Base-by-base conservation (phyloP, 139 green algal genomes). In the Mychonastes homosphaera region DNA sequence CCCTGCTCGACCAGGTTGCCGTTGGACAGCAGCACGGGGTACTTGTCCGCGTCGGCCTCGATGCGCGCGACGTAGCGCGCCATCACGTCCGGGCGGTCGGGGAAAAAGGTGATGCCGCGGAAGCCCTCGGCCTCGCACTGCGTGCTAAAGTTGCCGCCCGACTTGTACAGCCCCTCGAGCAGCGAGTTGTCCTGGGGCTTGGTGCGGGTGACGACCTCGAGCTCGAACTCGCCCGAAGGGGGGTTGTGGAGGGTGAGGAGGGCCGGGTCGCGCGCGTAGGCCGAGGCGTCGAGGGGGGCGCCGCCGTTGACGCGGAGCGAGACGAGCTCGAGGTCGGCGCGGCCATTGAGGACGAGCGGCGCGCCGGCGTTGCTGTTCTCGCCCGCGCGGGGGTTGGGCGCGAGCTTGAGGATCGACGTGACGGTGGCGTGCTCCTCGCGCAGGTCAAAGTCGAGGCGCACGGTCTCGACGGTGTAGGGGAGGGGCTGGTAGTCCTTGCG, bases 111-210 rank as follows among this genome's bases (percentile, higher is more conserved):
- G 70, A 99, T 99, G 53, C 83, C 79, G 7, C 92, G 74, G 82
- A 98, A 99, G 36, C 92, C 92, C 73, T 98, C 87, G 3, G 92
- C 92, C 74, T 99, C 92, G 63, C 92, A 99, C 81, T 97, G 78
- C 21, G 92, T 93, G 84, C 85, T 96, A 76, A 90, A 99, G 75
- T 95, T 99, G 48, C 91, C 90, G 28, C 76, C 74, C 4, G 69
- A 84, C 71, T 94, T 94, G 82, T 97, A 97, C 53, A 97, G 79
- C 1, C 92, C 92, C 71, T 98, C 92, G 54, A 99, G 80, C 34
- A 71, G 59, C 7, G 83, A 90, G 78, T 99, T 99, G 50, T 94
- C 83, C 63, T 94, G 79, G 0, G 91, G 89, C 56, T 90, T 81
- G 59, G 95, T 79, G 18, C 81, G 50, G 5, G 79, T 89, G 7